Conservation (phyloP, 192 early-diverging fungal genomes). For the Coemansia sp. region DNA sequence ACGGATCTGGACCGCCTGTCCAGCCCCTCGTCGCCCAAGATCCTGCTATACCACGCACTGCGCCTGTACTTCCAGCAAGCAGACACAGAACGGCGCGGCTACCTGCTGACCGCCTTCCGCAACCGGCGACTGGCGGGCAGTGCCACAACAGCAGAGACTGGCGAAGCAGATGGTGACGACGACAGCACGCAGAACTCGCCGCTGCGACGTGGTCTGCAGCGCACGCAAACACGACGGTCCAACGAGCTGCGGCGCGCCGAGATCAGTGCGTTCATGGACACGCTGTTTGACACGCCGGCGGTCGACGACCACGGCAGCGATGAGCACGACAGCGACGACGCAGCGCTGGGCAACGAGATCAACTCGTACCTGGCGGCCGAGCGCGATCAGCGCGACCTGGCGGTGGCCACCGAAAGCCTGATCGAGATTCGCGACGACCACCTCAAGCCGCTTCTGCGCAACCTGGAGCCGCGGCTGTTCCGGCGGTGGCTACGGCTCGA, state of each 20-base stretch:
- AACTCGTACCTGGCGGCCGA: conserved; percentile 24
- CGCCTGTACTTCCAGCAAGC: conserved; percentile 56
- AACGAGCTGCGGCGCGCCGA: conserved; percentile 51
- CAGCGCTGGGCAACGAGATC: conserved; percentile 24
- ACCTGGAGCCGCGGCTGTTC: conserved; percentile 52
- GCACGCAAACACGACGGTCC: conserved; percentile 45
- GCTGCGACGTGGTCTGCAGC: conserved; percentile 42
- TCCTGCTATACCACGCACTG: conserved; percentile 51
- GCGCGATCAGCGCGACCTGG: conserved; percentile 38
- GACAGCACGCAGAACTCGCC: conserved; percentile 31
- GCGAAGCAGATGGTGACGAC: neutral
- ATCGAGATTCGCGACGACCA: conserved; percentile 56
- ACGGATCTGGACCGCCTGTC: conserved; percentile 52
- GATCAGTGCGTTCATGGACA: conserved; percentile 49
- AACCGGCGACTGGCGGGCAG: conserved; percentile 35
- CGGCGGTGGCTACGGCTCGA: conserved; percentile 52
- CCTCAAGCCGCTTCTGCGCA: conserved; percentile 53
- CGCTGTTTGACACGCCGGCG: conserved; percentile 23
- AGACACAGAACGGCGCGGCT: conserved; percentile 44
- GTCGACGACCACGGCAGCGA: neutral
- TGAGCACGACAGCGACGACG: conserved; percentile 6
- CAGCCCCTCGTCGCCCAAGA: conserved; percentile 50
- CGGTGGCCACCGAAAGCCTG: conserved; percentile 50
- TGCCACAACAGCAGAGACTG: conserved; percentile 18
- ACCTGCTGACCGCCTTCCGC: conserved; percentile 39